Evolutionary conservation across 176 grass and related monocot species (phyloP).

Genomic region (Carex pumila): DNA sequence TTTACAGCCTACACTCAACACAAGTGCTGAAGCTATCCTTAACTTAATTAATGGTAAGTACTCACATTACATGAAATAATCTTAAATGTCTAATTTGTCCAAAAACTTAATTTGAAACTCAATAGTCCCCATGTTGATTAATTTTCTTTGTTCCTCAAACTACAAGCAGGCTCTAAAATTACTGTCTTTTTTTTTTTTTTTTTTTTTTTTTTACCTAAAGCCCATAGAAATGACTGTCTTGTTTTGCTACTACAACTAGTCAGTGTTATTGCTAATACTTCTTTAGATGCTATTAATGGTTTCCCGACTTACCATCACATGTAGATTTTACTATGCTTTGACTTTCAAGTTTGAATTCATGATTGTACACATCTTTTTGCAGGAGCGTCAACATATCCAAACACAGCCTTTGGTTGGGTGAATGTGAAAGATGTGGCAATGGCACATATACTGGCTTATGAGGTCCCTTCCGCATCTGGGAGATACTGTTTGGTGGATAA

Average conservation of each 20-base stretch:
- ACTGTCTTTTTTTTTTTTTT: not conserved
- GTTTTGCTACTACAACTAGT: not conserved
- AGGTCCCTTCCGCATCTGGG: constrained; percentile 19
- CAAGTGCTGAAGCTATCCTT: constrained; percentile 13
- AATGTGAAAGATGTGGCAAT: constrained; percentile 31
- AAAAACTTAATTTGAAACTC: not conserved
- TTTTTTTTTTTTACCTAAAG: too few relatives aligned
- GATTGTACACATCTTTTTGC: not conserved
- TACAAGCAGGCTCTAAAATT: not conserved
- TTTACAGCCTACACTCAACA: constrained; percentile 32
- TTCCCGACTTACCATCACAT: not conserved
- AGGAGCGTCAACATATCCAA: constrained; percentile 13
- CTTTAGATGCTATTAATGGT: not conserved
- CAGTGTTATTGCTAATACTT: not conserved
- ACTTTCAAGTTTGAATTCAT: not conserved
- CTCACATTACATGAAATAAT: not conserved
- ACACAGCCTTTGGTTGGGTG: not conserved
- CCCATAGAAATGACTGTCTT: not conserved
- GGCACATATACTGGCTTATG: constrained; percentile 29
- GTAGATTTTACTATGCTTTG: not conserved
- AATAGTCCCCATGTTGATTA: not conserved
- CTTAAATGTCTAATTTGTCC: not conserved
- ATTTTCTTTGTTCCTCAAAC: not conserved
- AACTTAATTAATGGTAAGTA: constrained; percentile 19
- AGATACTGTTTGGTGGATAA: constrained; percentile 27